These are phyloP conservation scores for Clohesyomyces aquaticus DNA, from an alignment of 495 filamentous ascomycete genomes.

Conservation along the genomic window DNA sequence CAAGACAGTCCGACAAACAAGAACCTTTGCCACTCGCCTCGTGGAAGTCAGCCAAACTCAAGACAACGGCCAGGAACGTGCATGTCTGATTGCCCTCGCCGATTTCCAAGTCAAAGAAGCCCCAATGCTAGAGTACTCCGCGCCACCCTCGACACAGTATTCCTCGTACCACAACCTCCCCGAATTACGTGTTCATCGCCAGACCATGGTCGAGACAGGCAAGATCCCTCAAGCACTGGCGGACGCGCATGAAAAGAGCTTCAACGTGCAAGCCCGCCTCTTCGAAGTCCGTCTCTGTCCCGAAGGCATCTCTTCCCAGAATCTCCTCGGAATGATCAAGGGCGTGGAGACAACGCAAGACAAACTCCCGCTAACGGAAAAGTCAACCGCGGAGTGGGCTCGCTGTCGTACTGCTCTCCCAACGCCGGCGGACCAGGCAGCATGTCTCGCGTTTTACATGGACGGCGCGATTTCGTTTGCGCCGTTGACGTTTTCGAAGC, in stretches of 20 bases:
- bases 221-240: constrained; percentile 16
- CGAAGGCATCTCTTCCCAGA: constrained; percentile 34
- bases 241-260: constrained; percentile 2
- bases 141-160: constrained; percentile 24
- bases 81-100: constrained; percentile 20
- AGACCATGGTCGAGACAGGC: constrained; percentile 16
- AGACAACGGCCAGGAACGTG: constrained; percentile 16
- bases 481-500: constrained; percentile 16
- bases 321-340: constrained; percentile 28
- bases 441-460: constrained; percentile 25
- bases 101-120: constrained; percentile 38
- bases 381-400: constrained; percentile 34
- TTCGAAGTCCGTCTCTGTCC: constrained; percentile 28
- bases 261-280: constrained; percentile 1
- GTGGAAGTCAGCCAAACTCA: constrained; percentile 33
- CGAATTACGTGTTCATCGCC: neutral
- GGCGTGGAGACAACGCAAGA: constrained; percentile 34
- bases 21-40: constrained; percentile 37
- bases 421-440: constrained; percentile 16
- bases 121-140: constrained; percentile 27
- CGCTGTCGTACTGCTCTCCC: constrained; percentile 3
- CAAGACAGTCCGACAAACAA: constrained; percentile 29
- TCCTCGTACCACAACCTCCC: neutral
- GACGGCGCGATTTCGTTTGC: constrained; percentile 31
- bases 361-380: constrained; percentile 17